phyloP scores from a whole-genome alignment of 176 grass and related monocot species.

The Cymbopogon citratus region DNA sequence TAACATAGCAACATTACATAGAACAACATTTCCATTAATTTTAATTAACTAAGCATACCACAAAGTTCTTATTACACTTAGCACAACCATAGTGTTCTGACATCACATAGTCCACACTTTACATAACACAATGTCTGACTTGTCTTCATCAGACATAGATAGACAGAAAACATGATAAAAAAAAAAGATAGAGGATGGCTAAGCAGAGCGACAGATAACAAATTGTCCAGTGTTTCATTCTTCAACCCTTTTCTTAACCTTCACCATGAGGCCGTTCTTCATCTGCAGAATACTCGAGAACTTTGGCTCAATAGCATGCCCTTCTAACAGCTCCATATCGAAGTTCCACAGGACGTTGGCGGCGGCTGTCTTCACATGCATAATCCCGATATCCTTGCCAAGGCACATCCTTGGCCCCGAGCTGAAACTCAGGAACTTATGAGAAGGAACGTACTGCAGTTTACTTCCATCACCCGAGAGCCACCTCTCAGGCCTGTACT shows the following conservation, averaged over 20 bases:
- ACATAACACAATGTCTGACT: too few species aligned
- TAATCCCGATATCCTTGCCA: neutral
- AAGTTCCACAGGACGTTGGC: neutral
- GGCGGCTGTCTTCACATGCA: neutral
- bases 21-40: too few species aligned
- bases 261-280: neutral
- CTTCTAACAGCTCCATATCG: neutral
- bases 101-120: too few species aligned
- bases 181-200: too few species aligned
- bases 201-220: too few species aligned
- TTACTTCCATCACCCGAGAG: neutral
- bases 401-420: neutral
- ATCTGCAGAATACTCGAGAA: neutral
- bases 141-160: too few species aligned
- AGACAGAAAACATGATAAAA: too few species aligned
- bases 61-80: too few species aligned
- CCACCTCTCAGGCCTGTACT: slow-evolving; percentile 17
- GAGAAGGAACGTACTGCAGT: neutral
- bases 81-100: too few species aligned
- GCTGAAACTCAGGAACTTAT: neutral
- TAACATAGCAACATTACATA: too few species aligned
- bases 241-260: neutral
- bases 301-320: neutral
- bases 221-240: too few species aligned
- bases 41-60: too few species aligned